Conservation (phyloP, 495 filamentous ascomycete genomes). For the Lasiosphaeria miniovina region DNA sequence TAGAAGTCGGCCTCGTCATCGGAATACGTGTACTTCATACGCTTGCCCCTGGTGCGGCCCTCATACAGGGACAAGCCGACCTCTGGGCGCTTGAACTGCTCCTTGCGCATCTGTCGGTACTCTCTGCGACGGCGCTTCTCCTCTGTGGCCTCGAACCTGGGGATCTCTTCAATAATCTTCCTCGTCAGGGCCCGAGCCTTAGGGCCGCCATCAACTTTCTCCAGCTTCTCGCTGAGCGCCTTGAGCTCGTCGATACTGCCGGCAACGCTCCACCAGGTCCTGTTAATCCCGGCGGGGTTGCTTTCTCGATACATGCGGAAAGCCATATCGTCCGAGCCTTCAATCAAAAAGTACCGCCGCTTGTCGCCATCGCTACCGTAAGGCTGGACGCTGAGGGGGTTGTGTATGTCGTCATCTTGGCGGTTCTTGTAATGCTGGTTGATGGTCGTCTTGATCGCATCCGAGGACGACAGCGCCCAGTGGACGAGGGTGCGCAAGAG, state of each 20-base stretch:
- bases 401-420: conserved; percentile 89
- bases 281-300: conserved; percentile 71
- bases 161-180: conserved; percentile 75
- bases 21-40: conserved; percentile 92
- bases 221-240: conserved; percentile 67
- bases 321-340: conserved; percentile 88
- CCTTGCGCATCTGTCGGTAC: conserved; percentile 81
- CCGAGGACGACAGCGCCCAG: conserved; percentile 89
- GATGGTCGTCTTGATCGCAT: conserved; percentile 73
- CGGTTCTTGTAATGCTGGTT: conserved; percentile 88
- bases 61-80: conserved; percentile 91
- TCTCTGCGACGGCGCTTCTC: conserved; percentile 94
- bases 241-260: conserved; percentile 86
- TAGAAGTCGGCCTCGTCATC: conserved; percentile 77
- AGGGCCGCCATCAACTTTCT: conserved; percentile 68
- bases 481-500: conserved; percentile 77
- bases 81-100: conserved; percentile 82
- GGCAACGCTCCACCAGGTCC: conserved; percentile 90
- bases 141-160: conserved; percentile 92
- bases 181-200: conserved; percentile 73
- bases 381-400: conserved; percentile 86
- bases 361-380: conserved; percentile 93
- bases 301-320: conserved; percentile 96
- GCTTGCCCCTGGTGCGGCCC: conserved; percentile 91
- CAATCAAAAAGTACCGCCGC: conserved; percentile 87